A percentile compares a stretch with the other conserved stretches of the same genome.
Conservation (phyloP, 2,329 filamentous ascomycete species). For the Phaeoacremonium minimum region DNA sequence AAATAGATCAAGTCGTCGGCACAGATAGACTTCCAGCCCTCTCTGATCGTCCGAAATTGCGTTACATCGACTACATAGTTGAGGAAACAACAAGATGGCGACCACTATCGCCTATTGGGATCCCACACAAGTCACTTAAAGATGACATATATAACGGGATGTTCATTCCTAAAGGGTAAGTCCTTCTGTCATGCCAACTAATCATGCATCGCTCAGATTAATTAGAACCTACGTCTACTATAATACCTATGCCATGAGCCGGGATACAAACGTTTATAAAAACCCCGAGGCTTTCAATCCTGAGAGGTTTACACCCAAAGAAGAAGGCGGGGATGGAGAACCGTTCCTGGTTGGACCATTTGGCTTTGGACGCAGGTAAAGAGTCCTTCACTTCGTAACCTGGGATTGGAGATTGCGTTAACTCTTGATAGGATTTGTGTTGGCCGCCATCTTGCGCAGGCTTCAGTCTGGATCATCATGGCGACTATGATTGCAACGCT, state of each 20-base stretch:
- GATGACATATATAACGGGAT: constrained; percentile 55
- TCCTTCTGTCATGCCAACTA: constrained; percentile 11
- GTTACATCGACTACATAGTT: constrained; percentile 39
- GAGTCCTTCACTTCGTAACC: not conserved
- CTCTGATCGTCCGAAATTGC: constrained; percentile 35
- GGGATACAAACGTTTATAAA: constrained; percentile 31
- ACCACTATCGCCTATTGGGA: constrained; percentile 41
- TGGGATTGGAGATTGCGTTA: constrained; percentile 45
- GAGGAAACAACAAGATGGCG: constrained; percentile 40
- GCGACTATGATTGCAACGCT: constrained; percentile 22
- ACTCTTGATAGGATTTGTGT: constrained; percentile 40
- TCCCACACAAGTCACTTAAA: constrained; percentile 48
- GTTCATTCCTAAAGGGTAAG: constrained; percentile 50
- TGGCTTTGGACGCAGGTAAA: constrained; percentile 45
- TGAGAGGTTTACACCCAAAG: constrained; percentile 31
- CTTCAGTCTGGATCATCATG: constrained; percentile 30
- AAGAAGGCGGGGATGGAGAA: constrained; percentile 34
- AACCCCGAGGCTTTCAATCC: constrained; percentile 40
- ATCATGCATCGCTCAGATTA: not conserved
- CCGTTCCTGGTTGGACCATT: constrained; percentile 42
- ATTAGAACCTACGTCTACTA: constrained; percentile 22
- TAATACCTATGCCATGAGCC: constrained; percentile 39
- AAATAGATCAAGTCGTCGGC: constrained; percentile 43
- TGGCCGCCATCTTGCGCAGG: constrained; percentile 9
- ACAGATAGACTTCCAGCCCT: constrained; percentile 37